Conservation (phyloP, 805 yeast species). For the Starmerella potacharoeniae region DNA sequence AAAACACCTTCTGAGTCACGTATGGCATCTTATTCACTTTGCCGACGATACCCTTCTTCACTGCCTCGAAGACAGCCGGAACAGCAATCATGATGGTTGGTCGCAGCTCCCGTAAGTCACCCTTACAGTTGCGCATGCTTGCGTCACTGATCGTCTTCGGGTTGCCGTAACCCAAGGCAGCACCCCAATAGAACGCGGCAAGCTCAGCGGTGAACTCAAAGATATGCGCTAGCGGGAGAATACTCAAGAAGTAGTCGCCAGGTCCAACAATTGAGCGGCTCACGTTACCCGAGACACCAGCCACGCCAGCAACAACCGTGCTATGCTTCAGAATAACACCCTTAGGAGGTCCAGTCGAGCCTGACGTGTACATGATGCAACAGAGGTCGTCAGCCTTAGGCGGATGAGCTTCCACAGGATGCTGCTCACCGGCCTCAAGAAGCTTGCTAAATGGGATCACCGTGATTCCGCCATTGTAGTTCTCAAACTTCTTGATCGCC, state of each 20-base stretch:
- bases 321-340: conserved; percentile 62
- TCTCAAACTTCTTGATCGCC: conserved; percentile 42
- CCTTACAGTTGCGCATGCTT: conserved; percentile 71
- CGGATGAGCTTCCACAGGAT: conserved; percentile 31
- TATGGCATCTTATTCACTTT: conserved; percentile 60
- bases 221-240: conserved; percentile 92
- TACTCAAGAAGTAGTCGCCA: conserved; percentile 68
- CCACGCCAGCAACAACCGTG: conserved; percentile 72
- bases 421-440: conserved; percentile 47
- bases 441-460: conserved; percentile 57
- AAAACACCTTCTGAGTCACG: conserved; percentile 65
- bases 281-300: conserved; percentile 64
- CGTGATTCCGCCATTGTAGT: conserved; percentile 55
- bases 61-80: conserved; percentile 96
- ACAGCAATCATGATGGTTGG: conserved; percentile 98
- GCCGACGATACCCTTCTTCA: conserved; percentile 78
- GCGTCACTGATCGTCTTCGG: conserved; percentile 82
- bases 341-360: conserved; percentile 76
- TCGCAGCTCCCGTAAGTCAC: conserved; percentile 75
- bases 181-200: conserved; percentile 77
- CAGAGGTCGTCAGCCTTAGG: conserved; percentile 51
- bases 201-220: conserved; percentile 86
- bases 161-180: conserved; percentile 74
- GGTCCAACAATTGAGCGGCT: conserved; percentile 39
- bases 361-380: conserved; percentile 81